Conservation (phyloP, 495 filamentous ascomycete species). For the Thozetella sp. region DNA sequence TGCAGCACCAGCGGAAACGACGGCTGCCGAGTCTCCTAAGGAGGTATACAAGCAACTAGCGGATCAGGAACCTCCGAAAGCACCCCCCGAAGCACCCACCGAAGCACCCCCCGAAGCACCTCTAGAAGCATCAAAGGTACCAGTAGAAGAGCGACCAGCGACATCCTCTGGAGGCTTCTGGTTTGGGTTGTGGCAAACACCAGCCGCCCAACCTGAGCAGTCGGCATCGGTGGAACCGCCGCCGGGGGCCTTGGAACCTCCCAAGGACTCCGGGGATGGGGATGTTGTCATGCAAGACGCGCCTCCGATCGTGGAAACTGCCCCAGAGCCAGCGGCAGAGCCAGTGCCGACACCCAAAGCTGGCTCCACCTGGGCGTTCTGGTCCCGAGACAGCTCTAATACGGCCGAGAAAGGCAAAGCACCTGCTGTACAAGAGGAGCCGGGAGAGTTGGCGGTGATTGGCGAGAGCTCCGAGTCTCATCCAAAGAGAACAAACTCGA, state of each 20-base stretch:
- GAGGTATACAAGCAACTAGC: constrained; percentile 16
- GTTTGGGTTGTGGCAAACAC: constrained; percentile 50
- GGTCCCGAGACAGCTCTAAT: constrained; percentile 65
- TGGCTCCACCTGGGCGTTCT: constrained; percentile 84
- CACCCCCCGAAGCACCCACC: constrained; percentile 20
- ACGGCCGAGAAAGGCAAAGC: constrained; percentile 27
- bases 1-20: constrained; percentile 17
- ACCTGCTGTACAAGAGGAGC: constrained; percentile 30
- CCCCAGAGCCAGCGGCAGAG: neutral
- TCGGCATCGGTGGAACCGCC: constrained; percentile 22
- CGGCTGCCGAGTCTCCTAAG: constrained; percentile 10
- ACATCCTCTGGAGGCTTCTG: constrained; percentile 40
- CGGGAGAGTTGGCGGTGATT: constrained; percentile 70
- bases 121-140: neutral
- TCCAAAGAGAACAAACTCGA: constrained; percentile 61
- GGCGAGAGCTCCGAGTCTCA: constrained; percentile 64
- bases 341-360: constrained; percentile 34
- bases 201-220: constrained; percentile 7
- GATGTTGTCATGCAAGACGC: constrained; percentile 39
- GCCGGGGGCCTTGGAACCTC: too few species aligned
- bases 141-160: constrained; percentile 8
- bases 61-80: constrained; percentile 17
- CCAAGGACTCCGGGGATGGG: constrained; percentile 24
- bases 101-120: constrained; percentile 5
- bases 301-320: constrained; percentile 20